These are phyloP conservation scores for Metarhizium humberi DNA, from an alignment of 2,329 filamentous ascomycete genomes.

Conservation along the genomic window DNA sequence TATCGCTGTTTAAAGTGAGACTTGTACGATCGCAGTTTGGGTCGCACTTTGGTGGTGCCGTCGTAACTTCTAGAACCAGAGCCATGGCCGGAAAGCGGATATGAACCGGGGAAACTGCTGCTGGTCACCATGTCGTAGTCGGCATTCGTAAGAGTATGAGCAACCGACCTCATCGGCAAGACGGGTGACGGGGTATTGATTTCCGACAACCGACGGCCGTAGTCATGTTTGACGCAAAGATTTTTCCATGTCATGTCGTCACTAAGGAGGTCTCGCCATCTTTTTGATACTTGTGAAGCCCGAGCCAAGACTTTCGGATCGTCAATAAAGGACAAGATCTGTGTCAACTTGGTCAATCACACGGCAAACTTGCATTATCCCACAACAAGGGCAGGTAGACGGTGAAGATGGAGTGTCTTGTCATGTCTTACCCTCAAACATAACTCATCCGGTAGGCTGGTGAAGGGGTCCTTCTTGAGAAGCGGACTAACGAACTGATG, in stretches of 20 bases:
- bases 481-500: slow-evolving; percentile 91
- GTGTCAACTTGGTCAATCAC: background rate
- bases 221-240: slow-evolving; percentile 91
- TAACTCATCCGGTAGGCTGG: slow-evolving; percentile 81
- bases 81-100: slow-evolving; percentile 25
- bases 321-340: slow-evolving; percentile 95
- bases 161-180: slow-evolving; percentile 20
- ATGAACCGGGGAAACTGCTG: slow-evolving; percentile 36
- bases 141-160: slow-evolving; percentile 20
- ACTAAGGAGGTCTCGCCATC: slow-evolving; percentile 87
- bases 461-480: slow-evolving; percentile 93
- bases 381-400: background rate
- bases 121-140: slow-evolving; percentile 26
- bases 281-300: slow-evolving; percentile 88
- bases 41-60: slow-evolving; percentile 33
- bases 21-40: slow-evolving; percentile 76
- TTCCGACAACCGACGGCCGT: slow-evolving; percentile 52
- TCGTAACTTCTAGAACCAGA: slow-evolving; percentile 46
- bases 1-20: slow-evolving; percentile 98
- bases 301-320: slow-evolving; percentile 89
- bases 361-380: background rate
- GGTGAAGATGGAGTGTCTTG: slow-evolving; percentile 4
- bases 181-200: slow-evolving; percentile 27
- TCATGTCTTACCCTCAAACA: slow-evolving; percentile 64
- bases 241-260: slow-evolving; percentile 99